Evolutionary conservation across 1,139 yeast genomes (phyloP), one percentile per base, ranked within the genome.

Genomic region (Pichia sp.): DNA sequence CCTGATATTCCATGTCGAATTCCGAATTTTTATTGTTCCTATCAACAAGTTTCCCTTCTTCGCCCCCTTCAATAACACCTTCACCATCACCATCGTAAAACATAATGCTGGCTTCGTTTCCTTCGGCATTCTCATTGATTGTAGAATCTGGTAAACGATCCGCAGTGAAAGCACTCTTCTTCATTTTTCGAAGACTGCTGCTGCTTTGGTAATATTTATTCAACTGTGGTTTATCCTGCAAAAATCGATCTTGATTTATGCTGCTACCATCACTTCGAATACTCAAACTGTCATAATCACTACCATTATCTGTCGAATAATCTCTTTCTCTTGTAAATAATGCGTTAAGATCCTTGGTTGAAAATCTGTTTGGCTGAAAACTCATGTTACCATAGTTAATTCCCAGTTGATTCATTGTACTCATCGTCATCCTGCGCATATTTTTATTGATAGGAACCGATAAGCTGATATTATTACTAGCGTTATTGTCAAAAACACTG

Each of bases 61-160:
- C 41, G 16, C 27, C 35, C 26, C 33, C 39, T n/a, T 26, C 45
- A 26, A 28, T 33, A n/a, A n/a, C 42, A 29, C 10, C 28, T 4
- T 16, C 27, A 11, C 27, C 37, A 4, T 29, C 38, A 26, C 33
- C 38, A 10, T 40, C 46, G n/a, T 46, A 49, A 38, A 79, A 76
- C 60, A 77, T 67, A 36, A 79, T 71, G 0, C 84, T 72, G 5
- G 80, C 79, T 48, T 73, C 68, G 43, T 75, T 77, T 10, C 83
- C 85, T 11, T 75, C 75, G 0, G 83, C 86, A 44, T 81, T 85
- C 46, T 81, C 87, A 40, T 80, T 66, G 2, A 85, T 74, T 52
- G 74, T 78, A 0, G 95, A 79, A 46, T 78, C 75, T 1, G 95
- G 95, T 44, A 85, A 75, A 41, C 87, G 82, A 43, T 79, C 81